phyloP scores from a whole-genome alignment of 345 rosid species.

The Pugionium dolabratum region DNA sequence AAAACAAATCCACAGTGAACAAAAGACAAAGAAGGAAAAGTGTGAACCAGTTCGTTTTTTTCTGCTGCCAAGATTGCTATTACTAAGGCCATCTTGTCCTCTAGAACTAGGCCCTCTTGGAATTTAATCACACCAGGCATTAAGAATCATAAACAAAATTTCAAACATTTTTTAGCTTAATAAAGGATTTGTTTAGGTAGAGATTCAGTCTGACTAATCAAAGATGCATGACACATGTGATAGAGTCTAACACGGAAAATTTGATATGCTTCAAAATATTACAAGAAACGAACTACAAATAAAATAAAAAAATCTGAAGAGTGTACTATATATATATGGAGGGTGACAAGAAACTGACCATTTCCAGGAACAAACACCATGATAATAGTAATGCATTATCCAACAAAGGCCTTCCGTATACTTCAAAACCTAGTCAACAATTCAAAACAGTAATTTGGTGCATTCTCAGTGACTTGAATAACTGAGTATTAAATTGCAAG shows the following conservation, averaged over 20 bases:
- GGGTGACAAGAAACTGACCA: conserved; percentile 62
- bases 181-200: conserved; percentile 2
- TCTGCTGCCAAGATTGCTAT: conserved; percentile 18
- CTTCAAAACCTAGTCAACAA: conserved; percentile 58
- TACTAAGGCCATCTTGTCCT: conserved; percentile 15
- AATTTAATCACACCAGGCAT: not conserved
- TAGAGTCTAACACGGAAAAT: not conserved
- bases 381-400: conserved; percentile 96
- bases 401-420: conserved; percentile 95
- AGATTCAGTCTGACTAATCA: not conserved
- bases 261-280: conserved; percentile 17
- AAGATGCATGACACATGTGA: conserved; percentile 10
- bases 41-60: conserved; percentile 1
- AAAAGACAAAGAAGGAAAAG: conserved; percentile 9
- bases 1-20: conserved; percentile 26
- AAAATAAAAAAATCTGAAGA: conserved; percentile 5
- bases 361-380: conserved; percentile 97
- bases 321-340: not conserved
- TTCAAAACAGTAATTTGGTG: conserved; percentile 18
- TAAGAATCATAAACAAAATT: not conserved
- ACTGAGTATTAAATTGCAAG: conserved; percentile 16
- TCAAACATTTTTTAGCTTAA: conserved; percentile 3
- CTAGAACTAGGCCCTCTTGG: conserved; percentile 3
- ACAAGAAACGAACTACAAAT: conserved; percentile 9
- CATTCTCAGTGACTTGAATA: conserved; percentile 7